Base-by-base conservation (phyloP, 257 asterid genomes). In the Primulina tabacum region DNA sequence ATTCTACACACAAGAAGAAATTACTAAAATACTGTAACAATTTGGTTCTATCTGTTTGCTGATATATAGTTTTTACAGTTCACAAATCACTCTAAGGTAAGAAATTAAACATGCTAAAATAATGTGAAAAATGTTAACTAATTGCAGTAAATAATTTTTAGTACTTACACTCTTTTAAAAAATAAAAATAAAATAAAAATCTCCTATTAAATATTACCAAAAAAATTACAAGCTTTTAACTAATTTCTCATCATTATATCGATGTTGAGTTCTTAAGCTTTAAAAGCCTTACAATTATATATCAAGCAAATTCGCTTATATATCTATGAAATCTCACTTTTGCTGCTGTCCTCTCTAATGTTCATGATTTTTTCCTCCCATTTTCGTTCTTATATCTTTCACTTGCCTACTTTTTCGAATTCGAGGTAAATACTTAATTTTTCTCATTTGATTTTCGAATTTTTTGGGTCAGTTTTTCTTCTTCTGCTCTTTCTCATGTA, bases 221-320 rank as follows among this genome's bases (percentile, higher is more conserved):
- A 47, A 65, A 64, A 55, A 52, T 43, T 17, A 5, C 75, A 79
- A 58, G 79, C 70, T 67, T 70, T 55, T 56, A 34, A 59, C 62
- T 59, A 50, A 50, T 50, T 50, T 14, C 21, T 50, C 62, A 47
- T 53, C 57, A 40, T 61, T 60, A 32, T 35, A 59, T 68, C 55
- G 53, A 64, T 26, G 17, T 34, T 17, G n/a, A 24, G 14, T 28
- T 60, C 69, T 34, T 18, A 67, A 62, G 60, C 74, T 43, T 79
- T 62, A 40, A 56, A 56, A 71, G 50, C 82, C 71, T 57, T 8
- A 53, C 53, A n/a, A 53, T 30, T 21, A 60, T 40, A 65, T 33
- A n/a, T 72, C 37, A 70, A 40, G 18, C 1, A 38, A 11, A 2
- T 55, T 38, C 20, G 58, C 52, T 24, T 64, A 18, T 79, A 34